Base-by-base conservation (phyloP, 345 rosid species). In the Citrus mangshanensis region DNA sequence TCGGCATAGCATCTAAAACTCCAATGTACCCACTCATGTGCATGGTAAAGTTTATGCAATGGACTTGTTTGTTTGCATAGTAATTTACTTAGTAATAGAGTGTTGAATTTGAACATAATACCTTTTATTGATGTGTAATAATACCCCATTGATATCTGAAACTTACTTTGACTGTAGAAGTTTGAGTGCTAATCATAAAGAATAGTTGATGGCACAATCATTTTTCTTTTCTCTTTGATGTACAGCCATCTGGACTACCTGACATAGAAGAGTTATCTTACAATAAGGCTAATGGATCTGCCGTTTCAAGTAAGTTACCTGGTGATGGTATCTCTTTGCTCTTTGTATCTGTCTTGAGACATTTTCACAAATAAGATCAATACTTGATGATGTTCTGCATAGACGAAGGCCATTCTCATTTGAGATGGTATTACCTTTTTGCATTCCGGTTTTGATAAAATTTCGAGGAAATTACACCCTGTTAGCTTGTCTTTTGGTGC, bases 261-360 rank as follows among this genome's bases (percentile, higher is more conserved):
- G 97, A 89, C 77, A 92, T 94, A 28, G 98, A 94, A 89, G 95
- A 91, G 34, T 87, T 87, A 80, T 86, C 91, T 6, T 88, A 68
- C 83, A 89, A 85, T 60, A 86, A 84, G 79, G 78, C 81, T 4
- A 86, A 82, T 40, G 83, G 77, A 68, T 76, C 89, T 73, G 14
- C 84, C 32, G 68, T 60, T 49, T 75, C 77, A 64, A 62, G 91
- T 90, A 82, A 85, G 88, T 30, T 49, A 59, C 59, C 67, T 32
- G n/a, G 34, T 46, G 76, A 46, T 28, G 22, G 37, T 75, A 27
- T 56, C 5, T 70, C 30, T 32, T 63, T 70, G 54, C 38, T 6
- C 8, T 30, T 24, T 9, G 49, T 9, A 28, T 59, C 32, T 42
- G 13, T 32, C 35, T 71, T 19, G n/a, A 68, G 69, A 63, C 1